These are phyloP conservation scores for Xylariaceae sp. DNA, from an alignment of 2,329 filamentous ascomycete genomes.

Conservation along the genomic window DNA sequence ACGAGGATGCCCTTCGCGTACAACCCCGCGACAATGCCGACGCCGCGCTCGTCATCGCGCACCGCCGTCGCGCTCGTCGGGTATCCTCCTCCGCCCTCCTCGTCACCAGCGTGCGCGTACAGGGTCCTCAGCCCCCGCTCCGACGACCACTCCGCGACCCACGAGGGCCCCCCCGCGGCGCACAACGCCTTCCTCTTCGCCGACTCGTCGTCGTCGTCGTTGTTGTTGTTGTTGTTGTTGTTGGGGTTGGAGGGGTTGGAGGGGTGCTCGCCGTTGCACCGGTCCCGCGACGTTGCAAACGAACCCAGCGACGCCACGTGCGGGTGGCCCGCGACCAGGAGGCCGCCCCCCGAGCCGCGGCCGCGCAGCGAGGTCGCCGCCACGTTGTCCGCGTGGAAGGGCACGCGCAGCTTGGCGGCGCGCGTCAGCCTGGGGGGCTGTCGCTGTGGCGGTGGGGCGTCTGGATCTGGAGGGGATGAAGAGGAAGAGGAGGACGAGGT, in stretches of 20 bases:
- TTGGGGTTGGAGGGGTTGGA: too few relatives aligned
- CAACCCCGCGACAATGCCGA: conserved; percentile 30
- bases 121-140: conserved; percentile 24
- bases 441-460: neutral
- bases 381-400: conserved; percentile 35
- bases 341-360: conserved; percentile 19
- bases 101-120: too few relatives aligned
- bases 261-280: too few relatives aligned
- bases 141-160: conserved; percentile 29
- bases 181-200: conserved; percentile 19
- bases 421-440: conserved; percentile 11
- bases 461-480: neutral
- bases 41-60: conserved; percentile 20
- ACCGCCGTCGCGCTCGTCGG: conserved; percentile 27
- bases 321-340: conserved; percentile 34
- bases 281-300: conserved; percentile 24
- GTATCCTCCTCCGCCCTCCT: conserved; percentile 26
- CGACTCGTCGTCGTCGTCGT: too few relatives aligned
- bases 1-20: conserved; percentile 29
- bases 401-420: conserved; percentile 16
- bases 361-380: conserved; percentile 21
- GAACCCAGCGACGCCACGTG: conserved; percentile 24
- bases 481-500: conserved; percentile 11
- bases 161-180: conserved; percentile 12
- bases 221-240: too few relatives aligned